Evolutionary conservation across 139 green algal genomes (phyloP).

Genomic region (Chlorella sorokiniana): DNA sequence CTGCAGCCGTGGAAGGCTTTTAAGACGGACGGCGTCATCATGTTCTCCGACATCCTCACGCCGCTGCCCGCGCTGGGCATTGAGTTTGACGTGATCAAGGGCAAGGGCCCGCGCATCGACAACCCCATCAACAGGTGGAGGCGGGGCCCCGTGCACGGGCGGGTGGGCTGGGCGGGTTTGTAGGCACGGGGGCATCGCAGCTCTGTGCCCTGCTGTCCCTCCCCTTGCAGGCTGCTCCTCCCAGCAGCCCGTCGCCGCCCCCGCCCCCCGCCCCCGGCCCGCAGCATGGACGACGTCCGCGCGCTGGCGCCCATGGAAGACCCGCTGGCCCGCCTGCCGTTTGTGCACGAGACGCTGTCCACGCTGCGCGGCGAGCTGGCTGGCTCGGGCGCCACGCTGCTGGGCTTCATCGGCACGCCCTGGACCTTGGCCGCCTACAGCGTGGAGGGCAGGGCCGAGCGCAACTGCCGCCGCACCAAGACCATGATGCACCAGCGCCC

Average conservation of each 20-base stretch:
- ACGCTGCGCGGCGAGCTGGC: slow-evolving; percentile 75
- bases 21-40: slow-evolving; percentile 95
- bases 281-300: slow-evolving; percentile 69
- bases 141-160: not conserved
- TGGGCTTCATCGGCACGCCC: slow-evolving; percentile 97
- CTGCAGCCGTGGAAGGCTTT: slow-evolving; percentile 95
- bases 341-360: slow-evolving; percentile 87
- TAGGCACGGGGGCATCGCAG: not conserved
- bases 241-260: not conserved
- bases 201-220: not conserved
- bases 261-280: not conserved
- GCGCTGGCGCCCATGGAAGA: slow-evolving; percentile 75
- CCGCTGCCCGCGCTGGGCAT: slow-evolving; percentile 95
- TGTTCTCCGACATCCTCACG: slow-evolving; percentile 99
- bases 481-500: slow-evolving; percentile 87
- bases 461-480: slow-evolving; percentile 75
- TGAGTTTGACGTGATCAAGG: slow-evolving; percentile 98
- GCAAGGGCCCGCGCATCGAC: slow-evolving; percentile 90
- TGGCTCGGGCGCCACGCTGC: slow-evolving; percentile 72
- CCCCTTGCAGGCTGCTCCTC: not conserved
- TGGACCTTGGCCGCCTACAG: slow-evolving; percentile 98
- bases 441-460: slow-evolving; percentile 90
- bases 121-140: slow-evolving; percentile 56
- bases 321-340: slow-evolving; percentile 76
- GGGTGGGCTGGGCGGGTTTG: not conserved